Evolutionary conservation across 805 yeast species (phyloP).

Genomic region (Ogataea chonburiensis): DNA sequence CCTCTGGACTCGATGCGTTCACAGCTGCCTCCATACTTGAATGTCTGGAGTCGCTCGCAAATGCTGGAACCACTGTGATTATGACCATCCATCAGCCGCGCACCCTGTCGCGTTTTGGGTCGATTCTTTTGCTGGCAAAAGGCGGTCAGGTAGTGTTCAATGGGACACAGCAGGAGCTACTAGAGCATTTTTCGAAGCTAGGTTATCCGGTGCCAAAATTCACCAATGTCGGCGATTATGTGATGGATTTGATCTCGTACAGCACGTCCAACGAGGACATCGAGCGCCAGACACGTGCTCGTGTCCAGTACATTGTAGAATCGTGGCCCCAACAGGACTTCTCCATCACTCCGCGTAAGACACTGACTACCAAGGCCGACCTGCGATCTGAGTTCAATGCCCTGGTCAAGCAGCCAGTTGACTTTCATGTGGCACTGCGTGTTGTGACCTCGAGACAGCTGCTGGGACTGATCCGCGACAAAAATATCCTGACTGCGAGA

Average conservation of each 20-base stretch:
- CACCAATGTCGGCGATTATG: constrained; percentile 71
- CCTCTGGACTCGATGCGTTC: constrained; percentile 82
- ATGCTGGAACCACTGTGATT: constrained; percentile 64
- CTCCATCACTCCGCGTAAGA: neutral
- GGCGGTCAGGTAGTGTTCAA: constrained; percentile 71
- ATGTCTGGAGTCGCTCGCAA: constrained; percentile 56
- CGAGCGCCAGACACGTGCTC: constrained; percentile 39
- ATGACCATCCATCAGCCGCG: constrained; percentile 85
- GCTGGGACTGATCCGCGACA: constrained; percentile 45
- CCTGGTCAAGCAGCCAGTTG: constrained; percentile 32
- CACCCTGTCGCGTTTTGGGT: constrained; percentile 63
- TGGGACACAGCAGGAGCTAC: constrained; percentile 50
- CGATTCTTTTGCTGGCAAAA: constrained; percentile 67
- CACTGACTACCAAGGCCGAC: constrained; percentile 17
- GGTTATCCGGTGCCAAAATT: constrained; percentile 59
- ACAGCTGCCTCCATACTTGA: constrained; percentile 68
- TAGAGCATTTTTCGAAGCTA: constrained; percentile 43
- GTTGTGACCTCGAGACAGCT: constrained; percentile 39
- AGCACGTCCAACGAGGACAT: constrained; percentile 43
- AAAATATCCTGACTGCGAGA: constrained; percentile 64
- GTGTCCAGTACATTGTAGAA: constrained; percentile 40
- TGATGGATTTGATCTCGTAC: constrained; percentile 67
- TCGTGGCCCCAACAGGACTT: constrained; percentile 35
- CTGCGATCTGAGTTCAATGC: constrained; percentile 28
- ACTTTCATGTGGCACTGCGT: constrained; percentile 34